Conservation (phyloP, 2,329 filamentous ascomycete genomes). For the Fusarium sp. region DNA sequence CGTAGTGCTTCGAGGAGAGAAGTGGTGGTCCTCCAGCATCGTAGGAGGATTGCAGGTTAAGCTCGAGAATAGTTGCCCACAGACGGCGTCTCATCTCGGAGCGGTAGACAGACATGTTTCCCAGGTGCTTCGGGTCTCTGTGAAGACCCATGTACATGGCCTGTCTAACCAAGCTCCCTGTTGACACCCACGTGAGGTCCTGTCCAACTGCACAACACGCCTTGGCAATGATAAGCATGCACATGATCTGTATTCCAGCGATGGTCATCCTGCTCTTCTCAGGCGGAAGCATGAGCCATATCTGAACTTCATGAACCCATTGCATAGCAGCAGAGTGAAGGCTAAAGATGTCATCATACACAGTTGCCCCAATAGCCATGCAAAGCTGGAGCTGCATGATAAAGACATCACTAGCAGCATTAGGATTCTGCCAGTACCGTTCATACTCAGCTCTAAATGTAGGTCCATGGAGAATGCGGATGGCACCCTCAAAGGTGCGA, state of each 20-base stretch:
- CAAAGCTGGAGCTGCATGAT: conserved; percentile 62
- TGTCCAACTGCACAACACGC: conserved; percentile 56
- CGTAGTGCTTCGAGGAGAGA: conserved; percentile 56
- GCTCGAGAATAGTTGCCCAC: conserved; percentile 64
- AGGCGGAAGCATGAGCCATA: conserved; percentile 57
- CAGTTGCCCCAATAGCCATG: conserved; percentile 59
- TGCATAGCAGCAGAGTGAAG: conserved; percentile 54
- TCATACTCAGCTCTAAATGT: conserved; percentile 64
- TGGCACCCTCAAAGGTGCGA: conserved; percentile 62
- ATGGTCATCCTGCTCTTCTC: conserved; percentile 61
- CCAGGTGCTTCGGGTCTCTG: conserved; percentile 61
- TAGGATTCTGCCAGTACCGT: conserved; percentile 56
- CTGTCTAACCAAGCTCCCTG: conserved; percentile 59
- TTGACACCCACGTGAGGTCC: conserved; percentile 61
- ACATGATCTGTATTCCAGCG: conserved; percentile 59
- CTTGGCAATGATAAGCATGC: conserved; percentile 60
- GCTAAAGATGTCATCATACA: conserved; percentile 56
- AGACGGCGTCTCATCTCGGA: conserved; percentile 63
- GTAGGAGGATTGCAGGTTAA: conserved; percentile 60
- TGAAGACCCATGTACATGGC: conserved; percentile 67
- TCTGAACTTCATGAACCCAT: conserved; percentile 62
- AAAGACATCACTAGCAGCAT: conserved; percentile 53
- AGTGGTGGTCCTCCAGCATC: conserved; percentile 61
- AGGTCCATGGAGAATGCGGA: conserved; percentile 65
- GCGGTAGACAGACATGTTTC: conserved; percentile 56